Evolutionary conservation across 441 rosid species (phyloP).

Genomic region (Mallotus repandus): DNA sequence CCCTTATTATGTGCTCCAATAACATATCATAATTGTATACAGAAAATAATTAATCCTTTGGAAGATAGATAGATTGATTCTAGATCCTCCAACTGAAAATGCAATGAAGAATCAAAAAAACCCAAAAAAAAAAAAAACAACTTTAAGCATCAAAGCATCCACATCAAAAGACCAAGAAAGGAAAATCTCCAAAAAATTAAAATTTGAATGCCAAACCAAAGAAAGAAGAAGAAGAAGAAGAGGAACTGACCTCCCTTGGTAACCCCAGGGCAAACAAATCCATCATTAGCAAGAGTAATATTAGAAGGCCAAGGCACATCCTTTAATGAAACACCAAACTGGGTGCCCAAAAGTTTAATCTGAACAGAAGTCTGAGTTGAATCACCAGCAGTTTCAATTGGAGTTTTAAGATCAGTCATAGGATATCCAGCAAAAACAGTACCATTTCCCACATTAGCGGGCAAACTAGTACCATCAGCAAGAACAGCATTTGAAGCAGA

Average conservation of each 20-base stretch:
- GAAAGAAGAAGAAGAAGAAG: no score
- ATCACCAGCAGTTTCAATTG: conserved; percentile 92
- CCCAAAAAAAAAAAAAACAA: background rate
- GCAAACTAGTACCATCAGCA: conserved; percentile 66
- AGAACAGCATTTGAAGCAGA: conserved; percentile 69
- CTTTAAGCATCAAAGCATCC: background rate
- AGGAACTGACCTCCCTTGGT: conserved; percentile 50
- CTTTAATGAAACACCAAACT: conserved; percentile 72
- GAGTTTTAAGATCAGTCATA: conserved; percentile 70
- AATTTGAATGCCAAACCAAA: background rate
- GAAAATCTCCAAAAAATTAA: background rate
- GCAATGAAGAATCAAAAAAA: background rate
- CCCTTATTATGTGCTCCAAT: background rate
- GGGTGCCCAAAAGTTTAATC: conserved; percentile 75
- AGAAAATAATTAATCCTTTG: background rate
- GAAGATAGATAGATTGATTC: background rate
- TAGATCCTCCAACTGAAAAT: background rate
- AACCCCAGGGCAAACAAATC: conserved; percentile 52
- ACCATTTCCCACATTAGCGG: conserved; percentile 68
- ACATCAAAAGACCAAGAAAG: background rate
- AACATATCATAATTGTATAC: background rate
- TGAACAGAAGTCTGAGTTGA: conserved; percentile 70
- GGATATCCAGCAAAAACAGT: conserved; percentile 82
- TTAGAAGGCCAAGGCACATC: conserved; percentile 62
- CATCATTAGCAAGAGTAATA: conserved; percentile 76